Conservation (phyloP, 2,329 filamentous ascomycete species). For the Gnomoniopsis smithogilvyi region DNA sequence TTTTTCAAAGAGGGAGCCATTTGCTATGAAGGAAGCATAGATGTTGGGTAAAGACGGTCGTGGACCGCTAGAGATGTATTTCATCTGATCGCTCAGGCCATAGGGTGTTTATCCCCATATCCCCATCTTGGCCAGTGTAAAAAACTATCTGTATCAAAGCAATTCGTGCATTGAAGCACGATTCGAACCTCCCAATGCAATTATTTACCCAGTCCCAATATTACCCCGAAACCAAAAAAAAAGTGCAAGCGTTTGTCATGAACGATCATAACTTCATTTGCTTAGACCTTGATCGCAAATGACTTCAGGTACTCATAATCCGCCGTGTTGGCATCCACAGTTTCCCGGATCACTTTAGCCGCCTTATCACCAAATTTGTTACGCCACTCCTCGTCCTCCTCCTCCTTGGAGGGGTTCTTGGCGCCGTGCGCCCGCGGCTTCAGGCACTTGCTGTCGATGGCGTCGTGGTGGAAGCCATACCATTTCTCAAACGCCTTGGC, state of each 20-base stretch:
- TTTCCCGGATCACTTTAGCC: constrained; percentile 65
- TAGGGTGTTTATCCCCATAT: neutral
- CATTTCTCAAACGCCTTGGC: constrained; percentile 87
- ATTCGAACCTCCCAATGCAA: neutral
- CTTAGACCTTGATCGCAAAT: constrained; percentile 63
- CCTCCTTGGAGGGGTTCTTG: constrained; percentile 58
- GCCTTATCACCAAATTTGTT: constrained; percentile 72
- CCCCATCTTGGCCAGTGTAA: constrained; percentile 6
- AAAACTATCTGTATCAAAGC: constrained; percentile 3
- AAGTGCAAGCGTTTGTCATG: constrained; percentile 18
- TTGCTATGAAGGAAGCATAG: neutral
- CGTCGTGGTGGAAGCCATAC: constrained; percentile 96
- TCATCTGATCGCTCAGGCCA: constrained; percentile 5
- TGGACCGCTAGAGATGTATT: neutral
- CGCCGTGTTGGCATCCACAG: constrained; percentile 67
- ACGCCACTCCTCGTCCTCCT: constrained; percentile 68
- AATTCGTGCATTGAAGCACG: constrained; percentile 1
- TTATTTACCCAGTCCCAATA: constrained; percentile 2
- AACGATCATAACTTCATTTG: constrained; percentile 3
- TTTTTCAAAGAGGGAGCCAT: neutral
- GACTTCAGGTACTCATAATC: constrained; percentile 81
- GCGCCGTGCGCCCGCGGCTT: constrained; percentile 64
- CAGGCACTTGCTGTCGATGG: constrained; percentile 75
- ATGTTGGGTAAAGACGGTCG: neutral
- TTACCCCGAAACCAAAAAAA: neutral